Conservation (phyloP, 306 rosid genomes). For the Cicer bijugum region DNA sequence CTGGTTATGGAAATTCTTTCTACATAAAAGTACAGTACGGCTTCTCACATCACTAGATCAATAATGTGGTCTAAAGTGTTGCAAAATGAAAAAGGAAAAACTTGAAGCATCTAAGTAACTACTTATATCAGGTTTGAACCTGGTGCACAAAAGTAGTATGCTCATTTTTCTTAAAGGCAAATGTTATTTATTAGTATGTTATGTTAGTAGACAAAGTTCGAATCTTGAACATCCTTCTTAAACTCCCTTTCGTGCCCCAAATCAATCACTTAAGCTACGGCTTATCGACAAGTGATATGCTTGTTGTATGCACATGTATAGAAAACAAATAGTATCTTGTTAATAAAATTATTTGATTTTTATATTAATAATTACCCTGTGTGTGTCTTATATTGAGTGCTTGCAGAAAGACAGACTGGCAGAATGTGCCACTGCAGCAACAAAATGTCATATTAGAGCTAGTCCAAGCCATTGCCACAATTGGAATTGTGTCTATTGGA, state of each 20-base stretch:
- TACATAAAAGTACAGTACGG: background rate
- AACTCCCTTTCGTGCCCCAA: no score
- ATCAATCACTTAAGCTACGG: no score
- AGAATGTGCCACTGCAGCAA: constrained; percentile 55
- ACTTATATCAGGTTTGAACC: constrained; percentile 4
- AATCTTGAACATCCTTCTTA: no score
- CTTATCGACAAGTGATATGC: background rate
- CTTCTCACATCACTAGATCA: background rate
- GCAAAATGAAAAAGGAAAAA: background rate
- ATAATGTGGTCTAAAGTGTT: background rate
- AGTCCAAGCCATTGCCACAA: constrained; percentile 78
- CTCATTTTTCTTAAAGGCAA: background rate
- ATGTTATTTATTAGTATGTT: no score
- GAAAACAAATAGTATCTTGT: background rate
- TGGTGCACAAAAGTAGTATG: constrained; percentile 9
- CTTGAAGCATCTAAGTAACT: background rate
- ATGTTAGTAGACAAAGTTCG: no score
- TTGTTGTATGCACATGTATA: background rate
- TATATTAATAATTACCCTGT: background rate
- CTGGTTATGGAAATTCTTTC: background rate
- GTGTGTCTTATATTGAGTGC: constrained; percentile 39
- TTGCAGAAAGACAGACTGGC: constrained; percentile 73
- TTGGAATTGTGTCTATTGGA: constrained; percentile 75
- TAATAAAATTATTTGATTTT: constrained; percentile 1
- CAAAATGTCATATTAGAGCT: constrained; percentile 60